Conservation (phyloP, 257 asterid species). For the Scutellaria baicalensis region DNA sequence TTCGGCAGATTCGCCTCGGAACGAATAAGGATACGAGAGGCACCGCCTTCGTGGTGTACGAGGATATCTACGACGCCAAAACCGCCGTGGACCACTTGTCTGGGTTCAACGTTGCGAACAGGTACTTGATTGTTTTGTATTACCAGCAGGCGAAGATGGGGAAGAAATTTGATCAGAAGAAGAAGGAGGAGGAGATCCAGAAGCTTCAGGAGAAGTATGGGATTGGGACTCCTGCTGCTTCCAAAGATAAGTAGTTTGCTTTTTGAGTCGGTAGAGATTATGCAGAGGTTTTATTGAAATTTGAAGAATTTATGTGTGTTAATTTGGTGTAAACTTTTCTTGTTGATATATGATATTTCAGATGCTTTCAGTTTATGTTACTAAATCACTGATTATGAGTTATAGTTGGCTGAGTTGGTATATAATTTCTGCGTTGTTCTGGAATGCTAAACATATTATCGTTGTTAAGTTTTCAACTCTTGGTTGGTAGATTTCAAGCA, state of each 20-base stretch:
- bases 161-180: slow-evolving; percentile 85
- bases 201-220: slow-evolving; percentile 92
- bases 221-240: slow-evolving; percentile 36
- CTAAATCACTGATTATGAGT: not conserved
- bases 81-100: slow-evolving; percentile 90
- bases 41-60: slow-evolving; percentile 92
- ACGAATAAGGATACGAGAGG: slow-evolving; percentile 89
- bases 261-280: not conserved
- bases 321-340: not conserved
- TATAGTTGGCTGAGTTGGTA: not conserved
- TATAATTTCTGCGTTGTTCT: not conserved
- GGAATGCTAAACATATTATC: not conserved
- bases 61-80: slow-evolving; percentile 91
- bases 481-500: too few species aligned
- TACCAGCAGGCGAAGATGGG: slow-evolving; percentile 97
- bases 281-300: not conserved
- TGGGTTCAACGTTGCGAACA: slow-evolving; percentile 84
- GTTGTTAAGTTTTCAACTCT: too few species aligned
- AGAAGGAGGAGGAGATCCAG: slow-evolving; percentile 82
- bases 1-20: slow-evolving; percentile 82
- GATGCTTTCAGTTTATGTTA: not conserved
- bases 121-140: slow-evolving; percentile 77
- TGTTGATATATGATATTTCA: not conserved
- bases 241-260: slow-evolving; percentile 48
- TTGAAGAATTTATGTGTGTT: not conserved